phyloP scores from a whole-genome alignment of 495 filamentous ascomycete species.

The Trichoderma reesei region DNA sequence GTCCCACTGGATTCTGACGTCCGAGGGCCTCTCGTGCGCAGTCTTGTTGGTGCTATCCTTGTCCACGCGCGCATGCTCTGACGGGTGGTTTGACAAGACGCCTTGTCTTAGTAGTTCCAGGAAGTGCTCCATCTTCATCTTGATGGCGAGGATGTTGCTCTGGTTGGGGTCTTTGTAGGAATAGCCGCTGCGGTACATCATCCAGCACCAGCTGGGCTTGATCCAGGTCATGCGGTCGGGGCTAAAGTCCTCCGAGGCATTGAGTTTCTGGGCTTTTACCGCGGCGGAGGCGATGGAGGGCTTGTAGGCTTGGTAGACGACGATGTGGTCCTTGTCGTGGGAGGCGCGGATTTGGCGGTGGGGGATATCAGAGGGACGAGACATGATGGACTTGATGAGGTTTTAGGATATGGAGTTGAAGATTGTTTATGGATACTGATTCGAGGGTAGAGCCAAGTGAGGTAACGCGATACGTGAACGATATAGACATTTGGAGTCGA shows the following conservation, averaged over 20 bases:
- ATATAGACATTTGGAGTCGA: not conserved
- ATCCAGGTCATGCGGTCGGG: constrained; percentile 56
- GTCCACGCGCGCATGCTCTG: not conserved
- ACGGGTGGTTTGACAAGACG: constrained; percentile 13
- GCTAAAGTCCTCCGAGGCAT: constrained; percentile 42
- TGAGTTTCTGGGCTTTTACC: constrained; percentile 39
- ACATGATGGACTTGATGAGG: not conserved
- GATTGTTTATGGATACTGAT: not conserved
- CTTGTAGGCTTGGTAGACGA: constrained; percentile 56
- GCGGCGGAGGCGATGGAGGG: constrained; percentile 43
- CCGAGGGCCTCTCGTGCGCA: constrained; percentile 21
- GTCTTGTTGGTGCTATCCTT: constrained; percentile 4
- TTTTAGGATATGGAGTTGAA: not conserved
- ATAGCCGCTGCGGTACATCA: constrained; percentile 52
- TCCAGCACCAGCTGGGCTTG: constrained; percentile 56
- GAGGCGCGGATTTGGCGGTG: constrained; percentile 46
- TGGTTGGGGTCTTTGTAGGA: constrained; percentile 39
- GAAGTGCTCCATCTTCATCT: constrained; percentile 38
- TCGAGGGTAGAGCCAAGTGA: not conserved
- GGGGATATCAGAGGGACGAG: constrained; percentile 18
- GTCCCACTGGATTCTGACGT: constrained; percentile 54
- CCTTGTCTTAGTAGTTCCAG: constrained; percentile 27
- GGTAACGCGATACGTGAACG: not conserved
- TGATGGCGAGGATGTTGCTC: constrained; percentile 44
- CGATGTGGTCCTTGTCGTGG: constrained; percentile 40